Base-by-base conservation (phyloP, 1,139 yeast genomes). In the Candida albicans region DNA sequence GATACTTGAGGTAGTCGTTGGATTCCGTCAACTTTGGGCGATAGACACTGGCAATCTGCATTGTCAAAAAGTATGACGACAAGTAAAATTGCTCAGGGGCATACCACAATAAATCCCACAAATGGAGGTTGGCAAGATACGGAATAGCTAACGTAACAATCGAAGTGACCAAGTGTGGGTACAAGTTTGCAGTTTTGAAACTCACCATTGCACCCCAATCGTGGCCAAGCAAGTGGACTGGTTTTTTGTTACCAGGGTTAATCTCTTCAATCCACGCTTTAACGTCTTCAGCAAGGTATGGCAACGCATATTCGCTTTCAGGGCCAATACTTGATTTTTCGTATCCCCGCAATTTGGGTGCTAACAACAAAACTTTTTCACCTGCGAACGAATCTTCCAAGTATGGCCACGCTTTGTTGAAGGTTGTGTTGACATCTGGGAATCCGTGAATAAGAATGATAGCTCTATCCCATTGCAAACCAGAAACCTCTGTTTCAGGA, bases 151-250 rank as follows among this genome's bases (percentile, higher is more conserved):
- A 52, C 10, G 70, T 60, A 11, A 60, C 68, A 49, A 64, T 57
- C n/a, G 72, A 65, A 2, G 69, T 56, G 22, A 73, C 51, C 42
- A 62, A 48, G 8, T 69, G 68, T 0, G 77, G 77, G 44, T 61
- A 70, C 44, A 63, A 41, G 33, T 59, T 56, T 2, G 75, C 71
- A 2, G 70, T 56, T 48, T 68, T 68, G 53, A 62, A 71, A 10
- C 69, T 53, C 28, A 64, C 57, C 24, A 70, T 55, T 2, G 78
- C 76, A 25, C 78, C 78, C 78, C 78, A 73, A 53, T 73, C 78
- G 50, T 73, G 78, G 8, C 77, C 77, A 15, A 73, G 57, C 31
- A 73, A 49, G 49, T 72, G 75, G 5, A 72, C 68, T 2, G 73
- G 70, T n/a, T 61, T 54, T 7, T 44, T 35, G 10, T 50, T 47